Evolutionary conservation across 768 basidiomycete genomes (phyloP).

Genomic region (Panaeolus cyanescens): DNA sequence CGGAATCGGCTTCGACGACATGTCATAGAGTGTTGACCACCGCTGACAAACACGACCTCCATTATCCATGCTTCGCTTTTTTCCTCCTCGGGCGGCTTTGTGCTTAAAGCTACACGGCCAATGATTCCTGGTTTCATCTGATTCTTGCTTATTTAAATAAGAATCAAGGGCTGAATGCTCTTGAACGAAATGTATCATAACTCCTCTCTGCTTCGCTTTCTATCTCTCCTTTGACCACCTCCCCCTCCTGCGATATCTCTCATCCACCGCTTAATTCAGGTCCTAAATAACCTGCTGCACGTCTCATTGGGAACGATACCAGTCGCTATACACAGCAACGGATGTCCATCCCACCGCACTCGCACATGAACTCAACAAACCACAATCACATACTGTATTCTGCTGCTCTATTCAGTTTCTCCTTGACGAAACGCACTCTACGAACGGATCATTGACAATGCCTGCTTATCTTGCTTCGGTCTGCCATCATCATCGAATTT

Average conservation of each 20-base stretch:
- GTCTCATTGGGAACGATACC: not conserved
- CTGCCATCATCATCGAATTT: not conserved
- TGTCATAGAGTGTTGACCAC: not conserved
- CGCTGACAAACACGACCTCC: not conserved
- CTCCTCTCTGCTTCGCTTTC: not conserved
- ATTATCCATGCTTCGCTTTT: not conserved
- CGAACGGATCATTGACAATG: not conserved
- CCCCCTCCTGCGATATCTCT: not conserved
- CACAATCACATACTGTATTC: not conserved
- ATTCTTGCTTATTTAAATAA: not conserved
- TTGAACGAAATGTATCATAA: not conserved
- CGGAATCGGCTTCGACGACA: not conserved
- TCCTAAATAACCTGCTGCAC: too few relatives aligned
- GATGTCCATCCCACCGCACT: not conserved
- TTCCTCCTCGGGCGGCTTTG: not conserved
- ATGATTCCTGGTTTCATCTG: too few relatives aligned
- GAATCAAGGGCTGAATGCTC: not conserved
- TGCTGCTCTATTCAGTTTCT: not conserved
- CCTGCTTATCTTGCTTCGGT: not conserved
- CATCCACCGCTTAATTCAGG: not conserved
- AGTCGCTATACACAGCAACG: not conserved
- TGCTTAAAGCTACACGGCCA: not conserved
- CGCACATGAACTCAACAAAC: not conserved
- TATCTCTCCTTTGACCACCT: not conserved
- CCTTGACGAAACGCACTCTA: not conserved